phyloP scores from a whole-genome alignment of 2,329 filamentous ascomycete genomes.

The Fusarium redolens region DNA sequence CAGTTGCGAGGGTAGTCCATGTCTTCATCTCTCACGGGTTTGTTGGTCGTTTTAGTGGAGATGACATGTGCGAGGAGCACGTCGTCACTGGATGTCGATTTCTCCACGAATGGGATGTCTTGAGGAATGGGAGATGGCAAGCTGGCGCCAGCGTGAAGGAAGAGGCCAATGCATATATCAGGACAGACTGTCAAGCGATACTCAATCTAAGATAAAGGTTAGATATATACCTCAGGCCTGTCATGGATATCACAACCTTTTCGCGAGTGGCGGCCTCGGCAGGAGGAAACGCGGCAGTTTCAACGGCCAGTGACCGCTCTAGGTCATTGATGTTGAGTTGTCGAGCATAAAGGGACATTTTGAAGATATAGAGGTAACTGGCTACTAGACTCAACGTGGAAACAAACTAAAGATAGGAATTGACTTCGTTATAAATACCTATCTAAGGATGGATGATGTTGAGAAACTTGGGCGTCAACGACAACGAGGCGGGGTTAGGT shows the following conservation, averaged over 20 bases:
- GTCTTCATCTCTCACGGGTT: constrained; percentile 41
- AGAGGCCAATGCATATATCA: constrained; percentile 45
- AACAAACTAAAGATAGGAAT: not conserved
- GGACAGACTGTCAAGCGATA: constrained; percentile 45
- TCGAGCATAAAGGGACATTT: constrained; percentile 43
- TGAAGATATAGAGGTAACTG: fast-evolving
- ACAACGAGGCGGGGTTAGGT: constrained; percentile 7
- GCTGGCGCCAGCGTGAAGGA: constrained; percentile 15
- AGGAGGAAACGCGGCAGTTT: constrained; percentile 46
- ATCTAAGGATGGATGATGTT: not conserved
- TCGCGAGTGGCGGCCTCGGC: constrained; percentile 45
- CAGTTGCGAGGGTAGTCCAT: constrained; percentile 44
- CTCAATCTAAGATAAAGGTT: constrained; percentile 42
- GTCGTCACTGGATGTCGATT: constrained; percentile 10
- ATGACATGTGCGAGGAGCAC: constrained; percentile 45
- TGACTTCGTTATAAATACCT: not conserved
- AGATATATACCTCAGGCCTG: not conserved
- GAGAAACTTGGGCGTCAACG: not conserved
- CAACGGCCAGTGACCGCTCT: constrained; percentile 39
- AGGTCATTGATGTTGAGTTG: constrained; percentile 40
- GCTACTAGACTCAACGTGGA: not conserved
- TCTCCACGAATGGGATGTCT: constrained; percentile 21
- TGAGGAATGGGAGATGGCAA: constrained; percentile 3
- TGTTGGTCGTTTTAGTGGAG: constrained; percentile 40
- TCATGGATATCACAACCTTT: constrained; percentile 30